Evolutionary conservation across 192 early-diverging fungal species (phyloP).

Genomic region (Coemansia sp.): DNA sequence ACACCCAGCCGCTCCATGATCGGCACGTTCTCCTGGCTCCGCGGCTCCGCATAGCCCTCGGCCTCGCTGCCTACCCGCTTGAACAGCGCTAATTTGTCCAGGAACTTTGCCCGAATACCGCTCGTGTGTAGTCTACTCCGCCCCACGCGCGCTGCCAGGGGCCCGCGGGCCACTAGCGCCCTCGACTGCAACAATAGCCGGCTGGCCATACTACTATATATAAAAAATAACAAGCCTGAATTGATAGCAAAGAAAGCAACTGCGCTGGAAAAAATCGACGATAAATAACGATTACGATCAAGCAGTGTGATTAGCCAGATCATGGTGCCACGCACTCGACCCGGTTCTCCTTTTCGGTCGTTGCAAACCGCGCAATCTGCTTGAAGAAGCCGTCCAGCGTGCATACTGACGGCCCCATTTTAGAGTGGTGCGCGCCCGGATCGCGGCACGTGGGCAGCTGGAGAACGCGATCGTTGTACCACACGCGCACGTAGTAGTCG

Average conservation of each 20-base stretch:
- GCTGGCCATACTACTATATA: constrained; percentile 6
- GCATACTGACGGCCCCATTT: constrained; percentile 34
- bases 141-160: neutral
- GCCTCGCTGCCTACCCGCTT: constrained; percentile 1
- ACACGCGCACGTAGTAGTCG: constrained; percentile 54
- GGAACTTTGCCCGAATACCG: neutral
- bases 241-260: neutral
- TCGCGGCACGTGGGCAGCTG: constrained; percentile 46
- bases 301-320: neutral
- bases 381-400: constrained; percentile 54
- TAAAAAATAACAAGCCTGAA: neutral
- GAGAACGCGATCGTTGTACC: constrained; percentile 40
- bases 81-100: constrained; percentile 3
- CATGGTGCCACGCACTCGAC: neutral
- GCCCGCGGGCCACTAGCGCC: too few species aligned
- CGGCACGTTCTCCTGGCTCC: neutral
- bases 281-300: neutral
- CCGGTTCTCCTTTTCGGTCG: constrained; percentile 25
- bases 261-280: neutral
- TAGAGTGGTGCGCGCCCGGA: constrained; percentile 45
- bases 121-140: neutral
- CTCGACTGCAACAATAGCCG: constrained; percentile 1
- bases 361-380: constrained; percentile 38
- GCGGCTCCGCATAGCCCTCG: constrained; percentile 4
- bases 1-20: constrained; percentile 7